phyloP scores from a whole-genome alignment of 257 asterid genomes.

The Solanum stenotomum region DNA sequence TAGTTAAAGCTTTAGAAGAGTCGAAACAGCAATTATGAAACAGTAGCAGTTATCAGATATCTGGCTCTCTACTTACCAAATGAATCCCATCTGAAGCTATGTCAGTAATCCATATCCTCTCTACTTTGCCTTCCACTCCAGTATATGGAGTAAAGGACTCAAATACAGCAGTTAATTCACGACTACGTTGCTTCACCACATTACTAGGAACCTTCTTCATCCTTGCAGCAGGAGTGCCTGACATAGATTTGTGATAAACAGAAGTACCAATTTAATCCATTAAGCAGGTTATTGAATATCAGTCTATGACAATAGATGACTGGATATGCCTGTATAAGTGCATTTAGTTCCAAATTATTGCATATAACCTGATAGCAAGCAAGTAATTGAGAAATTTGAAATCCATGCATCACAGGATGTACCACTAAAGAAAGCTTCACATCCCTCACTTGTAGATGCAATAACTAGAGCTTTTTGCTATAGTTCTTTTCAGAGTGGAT shows the following conservation, averaged over 20 bases:
- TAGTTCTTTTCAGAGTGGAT: neutral
- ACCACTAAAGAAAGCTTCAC: neutral
- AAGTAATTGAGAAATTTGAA: neutral
- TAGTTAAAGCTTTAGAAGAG: neutral
- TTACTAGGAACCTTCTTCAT: conserved; percentile 91
- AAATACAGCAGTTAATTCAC: conserved; percentile 72
- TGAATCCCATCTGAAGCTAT: conserved; percentile 87
- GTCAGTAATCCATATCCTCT: conserved; percentile 90
- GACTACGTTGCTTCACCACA: conserved; percentile 80
- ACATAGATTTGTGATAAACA: neutral
- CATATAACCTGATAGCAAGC: neutral
- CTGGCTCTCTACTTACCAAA: conserved; percentile 39
- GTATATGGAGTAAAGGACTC: conserved; percentile 78
- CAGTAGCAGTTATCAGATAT: neutral
- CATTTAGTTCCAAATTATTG: neutral
- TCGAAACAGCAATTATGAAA: neutral
- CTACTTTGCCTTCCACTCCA: conserved; percentile 79
- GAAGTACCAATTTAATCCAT: neutral
- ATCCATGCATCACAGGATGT: neutral
- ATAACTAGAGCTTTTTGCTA: neutral
- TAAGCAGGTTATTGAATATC: neutral
- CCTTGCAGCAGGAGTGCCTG: conserved; percentile 90
- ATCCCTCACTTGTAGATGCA: neutral
- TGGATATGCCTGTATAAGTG: neutral
- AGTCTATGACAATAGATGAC: neutral